Evolutionary conservation across 1,139 yeast genomes (phyloP).

Genomic region (Pichia sp.): DNA sequence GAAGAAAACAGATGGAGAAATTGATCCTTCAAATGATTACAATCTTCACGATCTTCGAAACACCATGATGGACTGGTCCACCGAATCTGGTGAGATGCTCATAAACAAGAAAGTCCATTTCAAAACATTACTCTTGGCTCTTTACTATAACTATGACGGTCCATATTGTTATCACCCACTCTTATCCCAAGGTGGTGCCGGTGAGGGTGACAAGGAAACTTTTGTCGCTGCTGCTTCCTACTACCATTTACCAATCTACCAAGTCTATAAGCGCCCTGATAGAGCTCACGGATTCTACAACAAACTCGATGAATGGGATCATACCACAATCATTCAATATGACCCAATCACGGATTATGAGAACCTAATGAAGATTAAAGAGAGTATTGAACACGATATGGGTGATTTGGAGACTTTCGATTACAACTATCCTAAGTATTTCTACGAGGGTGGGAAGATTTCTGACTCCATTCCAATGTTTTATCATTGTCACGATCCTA

Average conservation of each 20-base stretch:
- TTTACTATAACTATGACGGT: constrained; percentile 53
- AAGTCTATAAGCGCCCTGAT: constrained; percentile 36
- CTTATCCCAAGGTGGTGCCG: constrained; percentile 53
- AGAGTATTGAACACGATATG: constrained; percentile 15
- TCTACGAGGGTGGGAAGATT: constrained; percentile 16
- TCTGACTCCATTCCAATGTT: constrained; percentile 27
- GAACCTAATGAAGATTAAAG: constrained; percentile 20
- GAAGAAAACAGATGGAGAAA: constrained; percentile 9
- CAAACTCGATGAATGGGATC: constrained; percentile 23
- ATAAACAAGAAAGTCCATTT: constrained; percentile 48
- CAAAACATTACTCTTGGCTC: constrained; percentile 42
- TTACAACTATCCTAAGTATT: constrained; percentile 21
- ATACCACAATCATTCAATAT: constrained; percentile 37
- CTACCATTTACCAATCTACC: constrained; percentile 44
- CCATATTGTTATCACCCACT: constrained; percentile 50
- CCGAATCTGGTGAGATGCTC: constrained; percentile 56
- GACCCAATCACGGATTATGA: constrained; percentile 35
- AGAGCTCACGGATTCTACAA: constrained; percentile 26
- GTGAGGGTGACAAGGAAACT: constrained; percentile 62
- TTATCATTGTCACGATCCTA: constrained; percentile 39
- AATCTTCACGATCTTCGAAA: constrained; percentile 49
- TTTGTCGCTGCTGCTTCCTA: constrained; percentile 57
- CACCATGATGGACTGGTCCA: constrained; percentile 51
- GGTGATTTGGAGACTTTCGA: constrained; percentile 15
- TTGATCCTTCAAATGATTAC: constrained; percentile 18